Evolutionary conservation across 2,329 filamentous ascomycete genomes (phyloP).

Genomic region (Fusarium concolor): DNA sequence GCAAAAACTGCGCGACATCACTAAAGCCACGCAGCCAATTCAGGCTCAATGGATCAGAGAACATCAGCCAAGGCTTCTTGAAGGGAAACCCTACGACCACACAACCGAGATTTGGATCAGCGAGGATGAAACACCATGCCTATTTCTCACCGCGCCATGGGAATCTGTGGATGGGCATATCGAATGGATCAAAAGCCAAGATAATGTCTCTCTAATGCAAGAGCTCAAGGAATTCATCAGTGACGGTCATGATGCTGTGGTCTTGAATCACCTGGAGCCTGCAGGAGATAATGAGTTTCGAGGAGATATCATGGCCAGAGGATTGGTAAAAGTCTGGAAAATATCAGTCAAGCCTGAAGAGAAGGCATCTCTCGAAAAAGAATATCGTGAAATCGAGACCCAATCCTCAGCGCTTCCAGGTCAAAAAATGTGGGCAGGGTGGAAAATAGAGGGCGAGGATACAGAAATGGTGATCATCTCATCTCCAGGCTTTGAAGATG

Average conservation of each 20-base stretch:
- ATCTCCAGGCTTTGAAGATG: conserved; percentile 53
- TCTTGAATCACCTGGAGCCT: conserved; percentile 57
- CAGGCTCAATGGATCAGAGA: conserved; percentile 56
- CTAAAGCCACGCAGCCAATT: conserved; percentile 49
- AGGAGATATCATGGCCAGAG: conserved; percentile 42
- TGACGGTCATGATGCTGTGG: conserved; percentile 48
- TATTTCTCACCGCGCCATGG: conserved; percentile 62
- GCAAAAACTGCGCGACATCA: conserved; percentile 50
- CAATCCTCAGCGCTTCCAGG: conserved; percentile 49
- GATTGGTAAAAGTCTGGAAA: conserved; percentile 52
- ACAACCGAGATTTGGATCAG: conserved; percentile 53
- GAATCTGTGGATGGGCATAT: conserved; percentile 55
- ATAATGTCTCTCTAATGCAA: conserved; percentile 54
- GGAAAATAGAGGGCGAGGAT: conserved; percentile 54
- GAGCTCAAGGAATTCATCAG: conserved; percentile 51
- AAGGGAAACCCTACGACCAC: conserved; percentile 46
- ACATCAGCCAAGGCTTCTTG: conserved; percentile 52
- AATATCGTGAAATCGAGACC: conserved; percentile 50
- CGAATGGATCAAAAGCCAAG: conserved; percentile 57
- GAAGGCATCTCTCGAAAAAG: conserved; percentile 50
- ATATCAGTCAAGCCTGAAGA: conserved; percentile 49
- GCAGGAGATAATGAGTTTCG: conserved; percentile 46
- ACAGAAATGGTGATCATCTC: conserved; percentile 57
- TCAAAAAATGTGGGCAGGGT: conserved; percentile 53
- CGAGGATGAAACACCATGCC: conserved; percentile 50